Base-by-base conservation (phyloP, 1,284 basidiomycete genomes). In the Chalciporus piperatoides region DNA sequence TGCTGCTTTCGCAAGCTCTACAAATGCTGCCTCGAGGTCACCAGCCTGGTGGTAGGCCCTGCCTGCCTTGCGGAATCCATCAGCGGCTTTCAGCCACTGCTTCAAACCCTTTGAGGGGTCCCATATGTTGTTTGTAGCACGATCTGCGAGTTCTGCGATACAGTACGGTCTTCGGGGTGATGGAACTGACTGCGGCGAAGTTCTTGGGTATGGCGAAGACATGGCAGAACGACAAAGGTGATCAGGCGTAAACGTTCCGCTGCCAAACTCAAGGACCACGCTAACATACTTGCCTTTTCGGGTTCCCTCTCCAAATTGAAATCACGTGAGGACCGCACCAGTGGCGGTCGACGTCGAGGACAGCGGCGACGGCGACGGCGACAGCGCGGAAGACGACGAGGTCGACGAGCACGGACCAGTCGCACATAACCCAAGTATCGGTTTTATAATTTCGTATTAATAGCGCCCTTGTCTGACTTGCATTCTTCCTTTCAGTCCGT, bases 1-100 rank as follows among this genome's bases (percentile, higher is more conserved):
- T 0, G 72, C 72, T 6, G 73, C 71, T 21, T 68, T 65, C 21
- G 72, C 73, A 46, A 67, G 69, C 43, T 71, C 64, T 37, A 75
- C 63, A 57, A 76, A 59, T 48, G 71, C 61, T 1, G 63, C 53
- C 52, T 72, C 61, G 56, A 61, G 53, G 59, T 74, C 61, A 11
- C 57, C 49, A 21, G 56, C 58, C 25, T 61, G 59, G 8, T 56
- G 49, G 49, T 59, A 55, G 12, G 58, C 51, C 44, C 58, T 59
- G 35, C 62, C 69, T 41, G 60, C 56, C 53, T 68, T 62, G 50
- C 69, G 61, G 55, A 69, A 67, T 37, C 58, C 52, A 52, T 72
- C 71, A 19, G 70, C 71, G 3, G 64, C 57, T 24, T 65, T 68
- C 46, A 71, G 60, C 63, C 67, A 70, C 50, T 57, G 59, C 45